phyloP scores from a whole-genome alignment of 345 rosid species.

The Euphorbia tirucalli region DNA sequence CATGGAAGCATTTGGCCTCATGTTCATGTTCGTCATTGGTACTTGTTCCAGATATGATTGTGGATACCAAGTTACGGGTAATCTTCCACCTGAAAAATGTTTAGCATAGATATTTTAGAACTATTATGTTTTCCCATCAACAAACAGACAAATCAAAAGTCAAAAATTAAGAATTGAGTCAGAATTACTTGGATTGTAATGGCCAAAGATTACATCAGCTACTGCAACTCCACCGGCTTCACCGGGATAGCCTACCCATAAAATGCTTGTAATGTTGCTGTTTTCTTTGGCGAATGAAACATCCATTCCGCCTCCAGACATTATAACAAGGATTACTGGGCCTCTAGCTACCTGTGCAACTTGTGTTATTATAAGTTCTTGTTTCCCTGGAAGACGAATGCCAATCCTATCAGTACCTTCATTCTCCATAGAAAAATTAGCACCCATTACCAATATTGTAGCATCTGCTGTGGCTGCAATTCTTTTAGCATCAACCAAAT shows the following conservation, averaged over 20 bases:
- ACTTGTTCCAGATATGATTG: slow-evolving; percentile 64
- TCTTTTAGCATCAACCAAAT: slow-evolving; percentile 54
- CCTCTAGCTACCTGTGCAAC: slow-evolving; percentile 75
- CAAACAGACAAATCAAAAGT: too few relatives aligned
- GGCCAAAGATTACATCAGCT: slow-evolving; percentile 76
- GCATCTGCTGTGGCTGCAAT: slow-evolving; percentile 66
- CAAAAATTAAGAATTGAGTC: too few relatives aligned
- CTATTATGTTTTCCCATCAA: too few relatives aligned
- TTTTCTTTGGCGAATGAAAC: slow-evolving; percentile 63
- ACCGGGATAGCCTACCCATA: slow-evolving; percentile 97
- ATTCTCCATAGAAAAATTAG: slow-evolving; percentile 67
- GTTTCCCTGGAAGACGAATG: slow-evolving; percentile 76
- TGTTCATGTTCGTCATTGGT: slow-evolving; percentile 92
- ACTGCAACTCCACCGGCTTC: slow-evolving; percentile 92
- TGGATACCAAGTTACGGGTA: slow-evolving; percentile 98
- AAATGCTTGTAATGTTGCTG: slow-evolving; percentile 57
- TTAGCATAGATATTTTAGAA: too few relatives aligned
- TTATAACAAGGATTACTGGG: slow-evolving; percentile 78
- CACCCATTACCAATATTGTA: slow-evolving; percentile 69
- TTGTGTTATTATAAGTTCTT: slow-evolving; percentile 49
- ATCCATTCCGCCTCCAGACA: slow-evolving; percentile 95
- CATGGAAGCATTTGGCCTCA: slow-evolving; percentile 67
- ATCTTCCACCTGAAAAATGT: slow-evolving; percentile 62
- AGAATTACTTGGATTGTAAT: slow-evolving; percentile 72
- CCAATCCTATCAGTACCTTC: slow-evolving; percentile 67